Evolutionary conservation across 805 yeast genomes (phyloP).

Genomic region (Lipomyces kockii): DNA sequence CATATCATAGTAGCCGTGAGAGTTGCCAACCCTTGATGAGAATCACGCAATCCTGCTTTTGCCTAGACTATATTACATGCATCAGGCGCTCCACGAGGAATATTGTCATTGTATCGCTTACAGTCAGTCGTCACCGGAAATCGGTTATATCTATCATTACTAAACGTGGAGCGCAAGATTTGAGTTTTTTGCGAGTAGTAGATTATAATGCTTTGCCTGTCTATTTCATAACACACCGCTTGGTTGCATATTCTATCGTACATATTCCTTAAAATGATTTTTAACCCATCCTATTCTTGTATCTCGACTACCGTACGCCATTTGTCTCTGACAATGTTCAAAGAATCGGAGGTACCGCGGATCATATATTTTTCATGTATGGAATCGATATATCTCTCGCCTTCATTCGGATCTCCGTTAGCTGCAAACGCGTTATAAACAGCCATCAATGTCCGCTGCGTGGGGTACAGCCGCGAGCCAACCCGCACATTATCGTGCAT

Average conservation of each 20-base stretch:
- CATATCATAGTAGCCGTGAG: no score
- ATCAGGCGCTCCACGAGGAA: no score
- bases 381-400: constrained; percentile 1
- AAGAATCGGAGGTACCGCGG: neutral
- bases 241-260: neutral
- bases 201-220: neutral
- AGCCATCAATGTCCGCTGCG: constrained; percentile 20
- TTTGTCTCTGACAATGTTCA: neutral
- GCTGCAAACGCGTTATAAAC: constrained; percentile 16
- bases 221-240: neutral
- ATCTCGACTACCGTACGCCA: neutral
- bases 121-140: no score
- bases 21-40: no score
- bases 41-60: no score
- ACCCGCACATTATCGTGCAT: neutral
- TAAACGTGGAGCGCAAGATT: no score
- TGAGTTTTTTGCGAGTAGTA: no score
- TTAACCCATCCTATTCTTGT: neutral
- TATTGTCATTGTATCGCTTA: no score
- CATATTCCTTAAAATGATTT: neutral
- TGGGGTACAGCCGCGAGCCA: constrained; percentile 25
- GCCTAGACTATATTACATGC: no score
- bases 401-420: constrained; percentile 13
- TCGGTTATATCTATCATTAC: no score
- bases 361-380: constrained; percentile 15